Evolutionary conservation across 305 asterid species (phyloP).

Genomic region (Fraxinus velutina): DNA sequence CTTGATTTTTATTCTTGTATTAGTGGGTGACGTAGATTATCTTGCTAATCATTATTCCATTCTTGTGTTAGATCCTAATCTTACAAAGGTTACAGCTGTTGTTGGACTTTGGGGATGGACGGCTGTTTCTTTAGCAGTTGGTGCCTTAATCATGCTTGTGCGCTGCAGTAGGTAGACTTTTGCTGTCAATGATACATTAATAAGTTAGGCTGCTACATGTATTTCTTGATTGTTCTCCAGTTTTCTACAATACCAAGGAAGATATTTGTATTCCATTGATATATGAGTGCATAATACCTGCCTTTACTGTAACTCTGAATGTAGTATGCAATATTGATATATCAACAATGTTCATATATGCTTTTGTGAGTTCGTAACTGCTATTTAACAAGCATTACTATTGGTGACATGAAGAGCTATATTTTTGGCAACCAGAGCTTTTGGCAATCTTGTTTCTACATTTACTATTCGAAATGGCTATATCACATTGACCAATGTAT

Average conservation of each 20-base stretch:
- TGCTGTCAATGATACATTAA: conserved; percentile 18
- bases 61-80: conserved; percentile 66
- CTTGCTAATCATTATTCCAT: conserved; percentile 35
- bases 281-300: conserved; percentile 3
- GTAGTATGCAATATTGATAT: background rate
- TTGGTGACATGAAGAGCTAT: background rate
- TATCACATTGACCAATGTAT: background rate
- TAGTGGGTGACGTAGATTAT: conserved; percentile 17
- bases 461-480: background rate
- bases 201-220: conserved; percentile 7
- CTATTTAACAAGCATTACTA: background rate
- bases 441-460: background rate
- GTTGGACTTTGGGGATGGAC: conserved; percentile 97
- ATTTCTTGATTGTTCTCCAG: background rate
- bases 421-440: background rate
- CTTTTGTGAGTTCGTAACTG: background rate
- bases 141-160: conserved; percentile 59
- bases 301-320: conserved; percentile 8
- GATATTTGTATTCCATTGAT: conserved; percentile 2
- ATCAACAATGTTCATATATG: background rate
- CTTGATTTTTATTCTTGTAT: conserved; percentile 10
- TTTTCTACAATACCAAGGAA: background rate
- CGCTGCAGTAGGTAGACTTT: conserved; percentile 74
- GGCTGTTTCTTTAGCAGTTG: conserved; percentile 67
- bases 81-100: conserved; percentile 75